Evolutionary conservation across 2,329 filamentous ascomycete species (phyloP), one percentile per base, ranked within the genome.

Genomic region (Ceratocystis cacaofunesta): DNA sequence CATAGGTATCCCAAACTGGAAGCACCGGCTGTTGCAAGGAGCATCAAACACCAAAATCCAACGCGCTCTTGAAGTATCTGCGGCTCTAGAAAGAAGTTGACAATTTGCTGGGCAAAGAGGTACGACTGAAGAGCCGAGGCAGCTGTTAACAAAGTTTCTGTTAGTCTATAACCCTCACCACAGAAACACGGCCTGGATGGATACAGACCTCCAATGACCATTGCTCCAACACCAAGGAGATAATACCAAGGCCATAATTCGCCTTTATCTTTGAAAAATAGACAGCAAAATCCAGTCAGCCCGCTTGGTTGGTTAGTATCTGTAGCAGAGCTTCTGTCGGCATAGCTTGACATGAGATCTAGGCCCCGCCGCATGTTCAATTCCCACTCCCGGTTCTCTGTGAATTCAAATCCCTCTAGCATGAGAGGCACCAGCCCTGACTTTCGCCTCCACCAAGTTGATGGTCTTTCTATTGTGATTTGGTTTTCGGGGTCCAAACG

Each of bases 21-120:
- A 1, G 70, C 71, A 0, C 67, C 69, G 0, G 73, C 72, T 0
- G 74, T 69, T 2, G 71, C 72, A 2, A 73, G 28, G 69, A 73
- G 74, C 71, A 74, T 72, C 8, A 73, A 61, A 0, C 70, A 71
- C 73, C 72, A 74, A 30, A 74, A 74, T 2, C 70, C 61, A 48
- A 65, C 57, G 28, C 55, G 41, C 15, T 58, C 17, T 7, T 68
- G 61, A 7, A 50, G n/a, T 19, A 62, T 52, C 19, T 52, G 65
- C 15, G 63, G 58, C 44, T 41, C 28, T 1, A 61, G 32, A 22
- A 64, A 48, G 57, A 68, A 69, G 32, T 65, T 67, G 4, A 67
- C 25, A 17, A 69, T 58, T 19, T 68, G 65, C 7, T 68, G n/a
- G 17, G 68, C 65, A 52, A 69, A 69, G 8, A 69, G 43, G 36